Percentiles rank a stretch among this genome's conserved stretches.
phyloP scores from a whole-genome alignment of 2,329 filamentous ascomycete species.

The Pestalotiopsis sp. region DNA sequence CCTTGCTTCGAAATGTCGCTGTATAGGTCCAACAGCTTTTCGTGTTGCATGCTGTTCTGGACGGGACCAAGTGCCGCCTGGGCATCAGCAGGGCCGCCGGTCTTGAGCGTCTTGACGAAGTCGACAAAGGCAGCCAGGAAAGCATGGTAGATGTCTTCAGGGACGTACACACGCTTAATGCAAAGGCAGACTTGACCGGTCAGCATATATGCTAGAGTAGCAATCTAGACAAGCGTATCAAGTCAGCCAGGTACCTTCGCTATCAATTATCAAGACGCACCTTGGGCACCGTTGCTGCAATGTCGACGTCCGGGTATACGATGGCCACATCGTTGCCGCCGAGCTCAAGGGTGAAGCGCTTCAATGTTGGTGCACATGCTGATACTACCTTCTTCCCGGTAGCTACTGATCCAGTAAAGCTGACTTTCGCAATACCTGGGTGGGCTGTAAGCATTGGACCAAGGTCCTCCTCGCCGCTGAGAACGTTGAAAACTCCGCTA shows the following conservation, averaged over 20 bases:
- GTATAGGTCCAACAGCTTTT: conserved; percentile 26
- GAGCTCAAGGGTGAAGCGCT: conserved; percentile 57
- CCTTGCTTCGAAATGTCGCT: conserved; percentile 23
- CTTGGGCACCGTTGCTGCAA: not conserved
- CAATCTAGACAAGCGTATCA: not conserved
- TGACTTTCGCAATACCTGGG: not conserved
- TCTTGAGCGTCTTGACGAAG: not conserved
- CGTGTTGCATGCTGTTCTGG: conserved; percentile 26
- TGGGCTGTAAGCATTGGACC: conserved; percentile 34
- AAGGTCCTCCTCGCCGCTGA: conserved; percentile 45
- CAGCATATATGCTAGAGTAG: not conserved
- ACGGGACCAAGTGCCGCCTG: conserved; percentile 21
- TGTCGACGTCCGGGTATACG: conserved; percentile 51
- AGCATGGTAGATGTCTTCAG: conserved; percentile 21
- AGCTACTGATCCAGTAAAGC: conserved; percentile 53
- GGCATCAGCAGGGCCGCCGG: conserved; percentile 13
- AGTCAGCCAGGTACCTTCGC: not conserved
- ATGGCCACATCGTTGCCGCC: conserved; percentile 59
- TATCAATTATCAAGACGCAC: not conserved
- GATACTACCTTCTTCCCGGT: conserved; percentile 61
- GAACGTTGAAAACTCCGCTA: conserved; percentile 43
- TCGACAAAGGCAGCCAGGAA: conserved; percentile 47
- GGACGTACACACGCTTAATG: not conserved
- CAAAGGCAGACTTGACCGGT: conserved; percentile 1
- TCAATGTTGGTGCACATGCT: conserved; percentile 51